A percentile compares a stretch with the other conserved stretches of the same genome.
These are phyloP conservation scores for Ogataea trehaloabstinens DNA, from an alignment of 805 yeast species.

Conservation along the genomic window DNA sequence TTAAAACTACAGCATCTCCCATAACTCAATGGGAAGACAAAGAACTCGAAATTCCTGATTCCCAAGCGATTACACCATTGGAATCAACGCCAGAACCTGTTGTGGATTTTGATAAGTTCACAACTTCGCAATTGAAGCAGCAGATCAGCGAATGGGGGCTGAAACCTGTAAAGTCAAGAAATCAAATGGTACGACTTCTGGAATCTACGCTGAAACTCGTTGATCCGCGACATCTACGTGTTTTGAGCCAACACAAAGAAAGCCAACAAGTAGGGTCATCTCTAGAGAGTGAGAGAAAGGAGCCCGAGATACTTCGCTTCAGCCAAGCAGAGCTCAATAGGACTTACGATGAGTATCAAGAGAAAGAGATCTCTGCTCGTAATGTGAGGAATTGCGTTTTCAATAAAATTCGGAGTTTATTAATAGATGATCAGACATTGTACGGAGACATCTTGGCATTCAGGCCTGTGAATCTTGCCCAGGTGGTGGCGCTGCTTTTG, in stretches of 20 bases:
- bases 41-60: constrained; percentile 18
- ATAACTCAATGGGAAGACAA: too few species aligned
- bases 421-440: constrained; percentile 16
- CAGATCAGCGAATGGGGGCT: constrained; percentile 37
- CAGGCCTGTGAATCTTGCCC: constrained; percentile 25
- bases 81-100: constrained; percentile 5
- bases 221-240: constrained; percentile 10
- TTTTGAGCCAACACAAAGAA: constrained; percentile 5
- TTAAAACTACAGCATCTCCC: too few species aligned
- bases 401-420: constrained; percentile 15
- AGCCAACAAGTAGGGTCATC: constrained; percentile 1
- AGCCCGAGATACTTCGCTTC: constrained; percentile 9
- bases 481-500: constrained; percentile 15
- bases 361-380: constrained; percentile 9
- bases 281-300: constrained; percentile 1
- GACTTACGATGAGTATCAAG: constrained; percentile 10
- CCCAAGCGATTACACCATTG: constrained; percentile 10
- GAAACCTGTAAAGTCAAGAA: constrained; percentile 34
- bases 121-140: constrained; percentile 19
- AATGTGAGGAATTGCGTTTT: constrained; percentile 12
- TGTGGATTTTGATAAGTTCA: constrained; percentile 15
- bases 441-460: constrained; percentile 20
- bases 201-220: constrained; percentile 22
- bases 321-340: constrained; percentile 15
- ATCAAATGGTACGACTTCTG: constrained; percentile 34